These are phyloP conservation scores for Leccinum pellstonianum DNA, from an alignment of 768 basidiomycete species.

Conservation along the genomic window DNA sequence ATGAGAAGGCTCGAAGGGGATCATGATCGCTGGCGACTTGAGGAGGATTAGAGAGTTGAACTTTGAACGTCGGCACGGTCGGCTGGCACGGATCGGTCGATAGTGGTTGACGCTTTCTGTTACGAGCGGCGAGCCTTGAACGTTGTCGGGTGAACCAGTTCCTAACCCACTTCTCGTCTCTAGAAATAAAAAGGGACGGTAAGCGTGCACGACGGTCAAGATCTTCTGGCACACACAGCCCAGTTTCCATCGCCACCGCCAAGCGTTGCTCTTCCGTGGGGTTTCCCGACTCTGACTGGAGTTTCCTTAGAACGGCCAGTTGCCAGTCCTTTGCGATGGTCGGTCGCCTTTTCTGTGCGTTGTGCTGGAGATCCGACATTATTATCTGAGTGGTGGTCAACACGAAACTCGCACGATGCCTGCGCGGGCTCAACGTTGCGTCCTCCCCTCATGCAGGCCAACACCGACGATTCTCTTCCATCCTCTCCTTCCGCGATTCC, in stretches of 20 bases:
- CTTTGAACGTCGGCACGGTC: conserved; percentile 15
- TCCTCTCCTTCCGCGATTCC: conserved; percentile 1
- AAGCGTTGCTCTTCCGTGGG: conserved; percentile 25
- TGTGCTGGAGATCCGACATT: not conserved
- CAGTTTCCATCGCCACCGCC: conserved; percentile 27
- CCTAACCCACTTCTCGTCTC: conserved; percentile 31
- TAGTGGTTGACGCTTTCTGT: conserved; percentile 2
- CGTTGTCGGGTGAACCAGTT: conserved; percentile 33
- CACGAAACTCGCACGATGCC: conserved; percentile 19
- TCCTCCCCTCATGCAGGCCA: conserved; percentile 15
- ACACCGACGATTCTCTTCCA: conserved; percentile 13
- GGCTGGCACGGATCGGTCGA: not conserved
- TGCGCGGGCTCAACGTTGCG: not conserved
- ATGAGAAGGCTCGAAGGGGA: not conserved
- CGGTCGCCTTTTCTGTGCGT: conserved; percentile 7
- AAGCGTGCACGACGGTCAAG: conserved; percentile 7
- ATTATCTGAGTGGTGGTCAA: not conserved
- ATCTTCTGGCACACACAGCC: conserved; percentile 27
- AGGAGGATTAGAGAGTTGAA: conserved; percentile 6
- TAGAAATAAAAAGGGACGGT: conserved; percentile 7
- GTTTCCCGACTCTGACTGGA: conserved; percentile 20
- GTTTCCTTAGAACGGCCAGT: conserved; percentile 28
- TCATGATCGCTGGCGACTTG: not conserved
- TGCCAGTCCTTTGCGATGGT: conserved; percentile 30
- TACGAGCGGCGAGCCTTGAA: conserved; percentile 17